These are phyloP conservation scores for Phytopythium montanum DNA, from an alignment of 352 stramenopile genomes.

Conservation along the genomic window DNA sequence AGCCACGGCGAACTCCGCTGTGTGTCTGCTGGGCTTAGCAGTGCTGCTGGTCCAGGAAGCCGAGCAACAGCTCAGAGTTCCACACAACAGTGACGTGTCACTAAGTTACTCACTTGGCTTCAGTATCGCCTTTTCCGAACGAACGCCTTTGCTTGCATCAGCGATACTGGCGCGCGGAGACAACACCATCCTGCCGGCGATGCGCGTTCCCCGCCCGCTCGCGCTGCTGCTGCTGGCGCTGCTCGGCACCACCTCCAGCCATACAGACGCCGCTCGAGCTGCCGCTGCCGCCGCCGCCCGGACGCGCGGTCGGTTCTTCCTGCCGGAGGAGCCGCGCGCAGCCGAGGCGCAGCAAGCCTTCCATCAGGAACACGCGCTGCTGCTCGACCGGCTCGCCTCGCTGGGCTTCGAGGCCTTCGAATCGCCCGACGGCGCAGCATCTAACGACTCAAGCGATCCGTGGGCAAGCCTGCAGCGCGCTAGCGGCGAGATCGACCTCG, in stretches of 20 bases:
- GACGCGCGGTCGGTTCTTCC: slow-evolving; percentile 39
- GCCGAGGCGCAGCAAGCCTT: slow-evolving; percentile 39
- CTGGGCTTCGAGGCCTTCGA: slow-evolving; percentile 55
- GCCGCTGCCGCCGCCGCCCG: slow-evolving; percentile 4
- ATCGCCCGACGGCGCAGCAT: slow-evolving; percentile 17
- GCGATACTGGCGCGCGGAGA: no score
- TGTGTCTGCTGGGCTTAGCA: no score
- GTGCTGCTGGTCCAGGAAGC: no score
- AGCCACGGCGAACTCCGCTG: no score
- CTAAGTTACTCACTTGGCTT: no score
- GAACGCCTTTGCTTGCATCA: no score
- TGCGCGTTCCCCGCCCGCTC: not conserved
- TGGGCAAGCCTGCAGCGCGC: slow-evolving; percentile 41
- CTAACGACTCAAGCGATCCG: slow-evolving; percentile 10
- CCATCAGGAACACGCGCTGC: slow-evolving; percentile 37
- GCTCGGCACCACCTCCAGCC: slow-evolving; percentile 2
- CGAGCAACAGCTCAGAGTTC: no score
- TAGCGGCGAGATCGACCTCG: slow-evolving; percentile 58
- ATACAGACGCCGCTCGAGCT: not conserved
- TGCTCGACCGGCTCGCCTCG: slow-evolving; percentile 44
- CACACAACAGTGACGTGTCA: no score
- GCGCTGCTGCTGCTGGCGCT: slow-evolving; percentile 14
- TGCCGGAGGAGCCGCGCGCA: slow-evolving; percentile 37
- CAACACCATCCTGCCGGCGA: no score
- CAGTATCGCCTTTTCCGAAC: no score